Base-by-base conservation (phyloP, 2,329 filamentous ascomycete species). In the Aspergillus hortae region DNA sequence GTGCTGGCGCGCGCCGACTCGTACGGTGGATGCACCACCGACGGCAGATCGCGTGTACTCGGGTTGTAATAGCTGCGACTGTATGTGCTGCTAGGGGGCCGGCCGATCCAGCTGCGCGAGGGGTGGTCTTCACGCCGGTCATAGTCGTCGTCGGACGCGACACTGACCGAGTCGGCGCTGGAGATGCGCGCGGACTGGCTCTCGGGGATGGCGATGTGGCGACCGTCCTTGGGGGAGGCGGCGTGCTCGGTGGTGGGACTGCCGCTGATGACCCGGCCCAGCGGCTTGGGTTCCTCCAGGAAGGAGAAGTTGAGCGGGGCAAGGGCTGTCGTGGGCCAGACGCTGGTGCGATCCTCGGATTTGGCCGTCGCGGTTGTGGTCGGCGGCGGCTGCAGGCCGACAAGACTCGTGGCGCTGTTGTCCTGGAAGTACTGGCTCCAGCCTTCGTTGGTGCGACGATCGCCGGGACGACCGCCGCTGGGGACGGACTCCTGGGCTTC, bases 381-480 rank as follows among this genome's bases (percentile, higher is more conserved):
- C 3, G 49, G 44, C 48, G 48, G 46, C 7, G 65, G 61, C 23
- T 63, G 55, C 51, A 56, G 57, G 40, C 58, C 58, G 12, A 51
- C 54, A n/a, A 67, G 54, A 36, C 62, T 62, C 7, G 61, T 62
- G 11, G 62, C 50, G 44, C 47, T 64, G 32, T 72, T 68, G 44
- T 71, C 66, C 46, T 74, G 66, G 60, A 78, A 79, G 60, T 79
- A 79, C 48, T 72, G 74, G 54, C 72, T 68, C 76, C 76, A 79
- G 41, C 75, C 75, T 58, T 76, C 75, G 44, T 77, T 70, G 1
- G 75, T 76, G 32, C 66, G 68, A 36, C 74, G 69, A 51, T 77
- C 70, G 4, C 68, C 68, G 14, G 68, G 54, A 30, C 59, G 56
- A 30, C 27, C 27, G 47, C 57, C 55, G 7, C 48, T 57, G 27